Conservation (phyloP, 2,329 filamentous ascomycete species). For the Periconia sp. region DNA sequence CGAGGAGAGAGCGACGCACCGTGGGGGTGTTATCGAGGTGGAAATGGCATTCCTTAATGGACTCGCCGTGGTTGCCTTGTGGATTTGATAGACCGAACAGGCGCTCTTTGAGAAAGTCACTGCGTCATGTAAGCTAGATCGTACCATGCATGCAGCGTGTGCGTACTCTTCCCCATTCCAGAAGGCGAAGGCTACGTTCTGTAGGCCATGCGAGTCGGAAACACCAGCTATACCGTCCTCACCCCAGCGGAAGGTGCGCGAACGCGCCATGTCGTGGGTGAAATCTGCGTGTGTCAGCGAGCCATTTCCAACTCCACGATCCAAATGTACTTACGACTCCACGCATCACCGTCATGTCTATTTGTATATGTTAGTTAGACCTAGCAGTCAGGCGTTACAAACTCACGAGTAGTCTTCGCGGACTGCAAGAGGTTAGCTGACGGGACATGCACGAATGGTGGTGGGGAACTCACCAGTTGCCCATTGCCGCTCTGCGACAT, state of each 20-base stretch:
- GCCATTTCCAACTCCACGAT: neutral
- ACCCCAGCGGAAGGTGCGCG: conserved; percentile 90
- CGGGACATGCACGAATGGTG: neutral
- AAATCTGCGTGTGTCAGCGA: conserved; percentile 69
- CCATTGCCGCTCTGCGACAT: conserved; percentile 94
- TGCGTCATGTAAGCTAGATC: conserved; percentile 55
- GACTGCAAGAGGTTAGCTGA: conserved; percentile 59
- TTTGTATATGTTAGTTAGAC: conserved; percentile 40
- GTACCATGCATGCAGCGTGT: neutral
- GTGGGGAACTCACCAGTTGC: conserved; percentile 71
- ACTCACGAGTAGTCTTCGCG: conserved; percentile 87
- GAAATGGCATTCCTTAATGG: conserved; percentile 95
- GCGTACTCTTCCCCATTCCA: conserved; percentile 96
- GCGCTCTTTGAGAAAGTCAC: conserved; percentile 91
- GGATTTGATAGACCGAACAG: conserved; percentile 95
- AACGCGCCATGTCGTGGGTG: conserved; percentile 88
- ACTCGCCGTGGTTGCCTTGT: conserved; percentile 96
- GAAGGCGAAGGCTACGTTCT: conserved; percentile 95
- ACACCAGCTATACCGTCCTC: conserved; percentile 97
- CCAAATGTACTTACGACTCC: conserved; percentile 75
- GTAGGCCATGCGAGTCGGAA: conserved; percentile 86
- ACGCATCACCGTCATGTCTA: conserved; percentile 85
- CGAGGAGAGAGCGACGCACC: conserved; percentile 48
- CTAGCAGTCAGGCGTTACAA: too few relatives aligned
- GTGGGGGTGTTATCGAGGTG: conserved; percentile 93